Percentiles rank a stretch among this genome's conserved stretches.
These are phyloP conservation scores for Lepiota brunneoincarnata DNA, from an alignment of 768 basidiomycete genomes.

Conservation along the genomic window DNA sequence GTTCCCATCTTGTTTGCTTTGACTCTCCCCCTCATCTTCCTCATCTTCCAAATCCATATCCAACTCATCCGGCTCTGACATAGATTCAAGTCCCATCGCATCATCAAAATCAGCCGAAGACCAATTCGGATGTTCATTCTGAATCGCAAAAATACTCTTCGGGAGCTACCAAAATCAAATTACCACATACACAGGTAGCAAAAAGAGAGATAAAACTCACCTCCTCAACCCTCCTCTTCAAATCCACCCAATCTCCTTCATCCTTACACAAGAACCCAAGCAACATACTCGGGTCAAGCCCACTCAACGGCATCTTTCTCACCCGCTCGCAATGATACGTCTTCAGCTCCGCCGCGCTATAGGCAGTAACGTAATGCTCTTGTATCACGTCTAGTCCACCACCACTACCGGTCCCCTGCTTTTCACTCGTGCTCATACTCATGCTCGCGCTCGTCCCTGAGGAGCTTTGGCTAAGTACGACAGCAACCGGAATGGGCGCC, in stretches of 20 bases:
- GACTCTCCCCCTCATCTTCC: slow-evolving; percentile 17
- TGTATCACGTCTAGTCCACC: slow-evolving; percentile 45
- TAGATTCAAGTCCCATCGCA: slow-evolving; percentile 74
- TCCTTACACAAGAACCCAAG: slow-evolving; percentile 87
- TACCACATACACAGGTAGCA: slow-evolving; percentile 10
- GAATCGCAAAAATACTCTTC: slow-evolving; percentile 79
- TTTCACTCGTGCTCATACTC: background rate
- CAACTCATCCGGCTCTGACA: slow-evolving; percentile 75
- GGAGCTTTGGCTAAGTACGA: background rate
- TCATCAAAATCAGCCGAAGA: slow-evolving; percentile 65
- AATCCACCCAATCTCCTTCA: slow-evolving; percentile 83
- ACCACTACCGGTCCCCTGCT: background rate
- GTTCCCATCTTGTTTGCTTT: slow-evolving; percentile 11
- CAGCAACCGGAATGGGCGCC: slow-evolving; percentile 12
- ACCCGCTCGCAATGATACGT: slow-evolving; percentile 98
- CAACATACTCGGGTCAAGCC: slow-evolving; percentile 95
- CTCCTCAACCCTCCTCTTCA: slow-evolving; percentile 66
- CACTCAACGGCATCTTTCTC: slow-evolving; percentile 88
- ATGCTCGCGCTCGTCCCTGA: background rate
- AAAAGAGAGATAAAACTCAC: slow-evolving; percentile 42
- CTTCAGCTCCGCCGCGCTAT: slow-evolving; percentile 66
- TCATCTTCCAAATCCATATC: slow-evolving; percentile 46
- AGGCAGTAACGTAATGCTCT: slow-evolving; percentile 70
- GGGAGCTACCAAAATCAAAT: slow-evolving; percentile 38
- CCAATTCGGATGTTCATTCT: slow-evolving; percentile 88